Evolutionary conservation across 1,284 basidiomycete species (phyloP).

Genomic region (Ustilago hordei): DNA sequence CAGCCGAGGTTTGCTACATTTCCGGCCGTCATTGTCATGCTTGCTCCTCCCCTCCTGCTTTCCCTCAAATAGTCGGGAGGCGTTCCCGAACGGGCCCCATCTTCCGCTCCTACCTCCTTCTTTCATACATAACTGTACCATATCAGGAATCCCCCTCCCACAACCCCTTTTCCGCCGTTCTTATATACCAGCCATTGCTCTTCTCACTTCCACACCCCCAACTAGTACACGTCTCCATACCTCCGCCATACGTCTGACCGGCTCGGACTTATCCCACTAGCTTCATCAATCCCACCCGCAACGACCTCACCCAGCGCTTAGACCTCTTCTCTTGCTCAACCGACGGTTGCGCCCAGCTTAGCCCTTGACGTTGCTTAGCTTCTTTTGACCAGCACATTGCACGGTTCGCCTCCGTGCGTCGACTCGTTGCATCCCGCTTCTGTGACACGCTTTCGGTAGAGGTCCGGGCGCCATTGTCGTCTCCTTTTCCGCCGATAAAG

Average conservation of each 20-base stretch:
- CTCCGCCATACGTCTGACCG: constrained; percentile 1
- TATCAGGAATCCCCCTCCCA: not conserved
- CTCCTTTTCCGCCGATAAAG: not conserved
- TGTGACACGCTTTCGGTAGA: not conserved
- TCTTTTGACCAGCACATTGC: constrained; percentile 1
- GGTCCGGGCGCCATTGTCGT: not conserved
- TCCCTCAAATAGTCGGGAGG: constrained; percentile 18
- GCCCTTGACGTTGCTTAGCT: not conserved
- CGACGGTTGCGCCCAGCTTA: constrained; percentile 1
- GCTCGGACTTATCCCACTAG: constrained; percentile 6
- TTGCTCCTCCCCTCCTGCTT: constrained; percentile 1
- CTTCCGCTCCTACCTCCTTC: not conserved
- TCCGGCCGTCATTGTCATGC: constrained; percentile 12
- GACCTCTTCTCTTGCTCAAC: constrained; percentile 1
- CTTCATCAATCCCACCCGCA: not conserved
- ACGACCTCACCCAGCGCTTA: constrained; percentile 4
- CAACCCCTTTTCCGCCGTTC: not conserved
- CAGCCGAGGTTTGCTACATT: not conserved
- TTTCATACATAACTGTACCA: constrained; percentile 4
- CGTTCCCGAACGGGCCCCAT: not conserved
- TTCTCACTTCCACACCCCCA: not conserved
- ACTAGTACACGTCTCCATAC: not conserved
- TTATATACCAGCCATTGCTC: constrained; percentile 1
- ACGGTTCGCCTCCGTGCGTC: constrained; percentile 5
- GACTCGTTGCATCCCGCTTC: not conserved